Evolutionary conservation across 768 basidiomycete species (phyloP).

Genomic region (Russula brevipes): DNA sequence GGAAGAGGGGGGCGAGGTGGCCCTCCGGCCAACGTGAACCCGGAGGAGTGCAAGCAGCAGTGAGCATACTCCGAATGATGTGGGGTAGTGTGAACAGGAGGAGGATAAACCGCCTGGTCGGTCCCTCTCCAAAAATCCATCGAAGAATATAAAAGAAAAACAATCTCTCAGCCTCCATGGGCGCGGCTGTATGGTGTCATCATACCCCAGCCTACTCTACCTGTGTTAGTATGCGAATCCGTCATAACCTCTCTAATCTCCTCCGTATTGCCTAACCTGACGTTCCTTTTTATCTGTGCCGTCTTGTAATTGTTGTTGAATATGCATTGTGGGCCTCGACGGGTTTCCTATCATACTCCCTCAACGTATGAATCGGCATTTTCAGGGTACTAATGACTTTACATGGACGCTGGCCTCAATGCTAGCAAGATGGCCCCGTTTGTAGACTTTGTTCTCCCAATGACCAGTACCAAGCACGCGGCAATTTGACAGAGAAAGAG

Average conservation of each 20-base stretch:
- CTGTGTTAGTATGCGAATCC: slow-evolving; percentile 9
- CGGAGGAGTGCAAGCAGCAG: slow-evolving; percentile 93
- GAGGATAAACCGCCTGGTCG: neutral
- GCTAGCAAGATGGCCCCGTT: too few species aligned
- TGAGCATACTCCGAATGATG: slow-evolving; percentile 32
- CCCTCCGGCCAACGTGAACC: slow-evolving; percentile 51
- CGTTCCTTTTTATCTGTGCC: neutral
- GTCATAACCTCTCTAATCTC: slow-evolving; percentile 4
- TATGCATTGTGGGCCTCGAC: neutral
- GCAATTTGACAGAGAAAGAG: too few species aligned
- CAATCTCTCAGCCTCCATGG: neutral
- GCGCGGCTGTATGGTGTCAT: slow-evolving; percentile 6
- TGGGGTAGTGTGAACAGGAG: neutral
- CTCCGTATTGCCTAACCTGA: slow-evolving; percentile 1
- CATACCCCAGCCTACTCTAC: slow-evolving; percentile 13
- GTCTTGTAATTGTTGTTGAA: neutral
- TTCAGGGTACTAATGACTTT: too few species aligned
- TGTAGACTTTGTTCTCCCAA: too few species aligned
- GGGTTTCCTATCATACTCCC: too few species aligned
- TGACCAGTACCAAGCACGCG: too few species aligned
- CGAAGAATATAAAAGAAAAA: neutral
- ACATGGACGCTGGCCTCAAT: too few species aligned
- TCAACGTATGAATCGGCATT: too few species aligned
- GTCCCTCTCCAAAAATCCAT: neutral
- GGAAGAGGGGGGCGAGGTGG: slow-evolving; percentile 43